Evolutionary conservation across 2,329 filamentous ascomycete species (phyloP).

Genomic region (Fusarium albosuccineum): DNA sequence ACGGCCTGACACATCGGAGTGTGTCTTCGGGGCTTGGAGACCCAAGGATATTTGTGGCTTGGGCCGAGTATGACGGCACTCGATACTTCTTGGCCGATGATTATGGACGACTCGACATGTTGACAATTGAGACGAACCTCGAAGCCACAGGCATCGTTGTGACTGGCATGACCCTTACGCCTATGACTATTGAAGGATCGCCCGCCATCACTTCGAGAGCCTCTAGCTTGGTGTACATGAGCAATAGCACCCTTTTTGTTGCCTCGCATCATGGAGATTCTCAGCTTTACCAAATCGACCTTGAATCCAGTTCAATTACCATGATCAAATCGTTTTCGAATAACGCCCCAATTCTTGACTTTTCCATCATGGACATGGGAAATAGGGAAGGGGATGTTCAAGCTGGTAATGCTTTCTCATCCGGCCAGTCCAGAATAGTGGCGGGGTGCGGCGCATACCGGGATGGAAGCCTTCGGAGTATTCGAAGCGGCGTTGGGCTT

Average conservation of each 20-base stretch:
- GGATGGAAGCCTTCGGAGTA: constrained; percentile 88
- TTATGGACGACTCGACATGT: constrained; percentile 86
- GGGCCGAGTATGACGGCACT: constrained; percentile 85
- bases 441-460: constrained; percentile 92
- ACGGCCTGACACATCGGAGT: constrained; percentile 78
- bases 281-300: constrained; percentile 76
- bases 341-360: constrained; percentile 92
- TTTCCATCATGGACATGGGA: constrained; percentile 96
- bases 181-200: constrained; percentile 48
- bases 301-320: constrained; percentile 62
- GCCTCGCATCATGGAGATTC: constrained; percentile 95
- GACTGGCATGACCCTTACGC: constrained; percentile 76
- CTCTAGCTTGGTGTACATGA: constrained; percentile 82
- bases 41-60: constrained; percentile 89
- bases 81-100: constrained; percentile 93
- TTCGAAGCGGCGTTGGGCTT: constrained; percentile 92
- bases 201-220: constrained; percentile 74
- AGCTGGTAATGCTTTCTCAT: constrained; percentile 88
- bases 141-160: constrained; percentile 76
- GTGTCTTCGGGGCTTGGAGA: constrained; percentile 76
- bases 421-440: constrained; percentile 92
- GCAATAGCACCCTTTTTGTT: constrained; percentile 80
- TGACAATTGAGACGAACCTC: constrained; percentile 80
- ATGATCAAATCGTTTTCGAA: constrained; percentile 79
- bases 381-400: constrained; percentile 83